Conservation (phyloP, 1,284 basidiomycete genomes). For the Ceratobasidium sp. region DNA sequence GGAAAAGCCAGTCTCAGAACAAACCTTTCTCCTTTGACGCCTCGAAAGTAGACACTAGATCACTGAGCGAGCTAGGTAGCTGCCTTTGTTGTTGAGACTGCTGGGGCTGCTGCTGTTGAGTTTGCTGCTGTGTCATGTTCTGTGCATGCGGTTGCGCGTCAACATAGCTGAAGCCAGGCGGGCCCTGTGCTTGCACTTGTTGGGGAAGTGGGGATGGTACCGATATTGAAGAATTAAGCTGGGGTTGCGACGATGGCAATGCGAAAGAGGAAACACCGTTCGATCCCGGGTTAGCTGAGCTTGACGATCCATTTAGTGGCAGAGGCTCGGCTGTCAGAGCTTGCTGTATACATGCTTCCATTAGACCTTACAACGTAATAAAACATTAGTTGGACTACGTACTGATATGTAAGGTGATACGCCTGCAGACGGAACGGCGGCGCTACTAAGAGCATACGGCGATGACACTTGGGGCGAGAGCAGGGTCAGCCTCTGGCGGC, state of each 20-base stretch:
- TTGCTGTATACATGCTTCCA: conserved; percentile 48
- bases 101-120: conserved; percentile 45
- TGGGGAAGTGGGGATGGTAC: conserved; percentile 69
- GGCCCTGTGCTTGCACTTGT: conserved; percentile 62
- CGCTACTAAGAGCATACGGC: conserved; percentile 33
- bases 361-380: conserved; percentile 31
- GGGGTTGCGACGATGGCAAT: conserved; percentile 32
- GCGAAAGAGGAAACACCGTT: conserved; percentile 45
- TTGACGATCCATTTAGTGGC: conserved; percentile 55
- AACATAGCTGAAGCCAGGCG: conserved; percentile 46
- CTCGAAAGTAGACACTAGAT: conserved; percentile 95
- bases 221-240: conserved; percentile 17
- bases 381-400: conserved; percentile 49
- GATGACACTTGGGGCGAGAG: conserved; percentile 51
- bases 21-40: conserved; percentile 93
- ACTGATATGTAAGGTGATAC: conserved; percentile 46
- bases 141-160: conserved; percentile 41
- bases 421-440: conserved; percentile 44
- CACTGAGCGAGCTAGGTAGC: conserved; percentile 83
- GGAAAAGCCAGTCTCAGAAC: conserved; percentile 47
- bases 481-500: conserved; percentile 65
- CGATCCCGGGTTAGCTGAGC: conserved; percentile 45
- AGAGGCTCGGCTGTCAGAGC: conserved; percentile 50
- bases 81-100: conserved; percentile 47
- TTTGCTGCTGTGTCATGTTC: conserved; percentile 45